These are phyloP conservation scores for Cercophora samala DNA, from an alignment of 495 filamentous ascomycete genomes.

Conservation along the genomic window DNA sequence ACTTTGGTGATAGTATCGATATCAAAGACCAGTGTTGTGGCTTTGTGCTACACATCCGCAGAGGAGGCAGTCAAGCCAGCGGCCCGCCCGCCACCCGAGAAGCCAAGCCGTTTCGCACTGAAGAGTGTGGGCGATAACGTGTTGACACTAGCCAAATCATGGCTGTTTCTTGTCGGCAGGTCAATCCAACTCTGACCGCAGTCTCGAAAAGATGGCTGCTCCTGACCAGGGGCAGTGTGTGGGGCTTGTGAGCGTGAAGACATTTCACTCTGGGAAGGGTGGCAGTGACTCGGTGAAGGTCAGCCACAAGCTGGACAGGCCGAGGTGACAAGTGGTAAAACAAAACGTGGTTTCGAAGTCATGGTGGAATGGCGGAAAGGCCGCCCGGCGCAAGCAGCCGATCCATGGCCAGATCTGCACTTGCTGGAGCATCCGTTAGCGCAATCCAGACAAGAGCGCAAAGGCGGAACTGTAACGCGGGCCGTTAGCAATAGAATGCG, in stretches of 20 bases:
- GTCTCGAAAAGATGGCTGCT: background rate
- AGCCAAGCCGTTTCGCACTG: background rate
- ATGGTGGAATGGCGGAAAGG: background rate
- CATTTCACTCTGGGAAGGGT: too few relatives aligned
- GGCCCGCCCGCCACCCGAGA: background rate
- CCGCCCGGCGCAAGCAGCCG: background rate
- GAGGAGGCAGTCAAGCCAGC: background rate
- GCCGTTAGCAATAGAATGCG: slow-evolving; percentile 3
- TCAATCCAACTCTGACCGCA: background rate
- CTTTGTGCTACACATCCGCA: background rate
- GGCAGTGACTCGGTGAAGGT: background rate
- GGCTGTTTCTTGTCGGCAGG: background rate
- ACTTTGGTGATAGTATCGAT: background rate
- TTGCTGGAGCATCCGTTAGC: background rate
- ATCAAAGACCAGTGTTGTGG: background rate
- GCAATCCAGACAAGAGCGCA: background rate
- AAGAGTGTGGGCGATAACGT: background rate
- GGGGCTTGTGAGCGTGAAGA: background rate
- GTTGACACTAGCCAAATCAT: background rate
- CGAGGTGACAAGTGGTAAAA: background rate
- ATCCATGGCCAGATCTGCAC: background rate
- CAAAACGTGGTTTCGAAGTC: background rate
- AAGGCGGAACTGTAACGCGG: background rate
- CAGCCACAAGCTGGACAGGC: background rate
- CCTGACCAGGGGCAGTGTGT: background rate